Conservation (phyloP, 768 basidiomycete species). For the Suillus fuscotomentosus region DNA sequence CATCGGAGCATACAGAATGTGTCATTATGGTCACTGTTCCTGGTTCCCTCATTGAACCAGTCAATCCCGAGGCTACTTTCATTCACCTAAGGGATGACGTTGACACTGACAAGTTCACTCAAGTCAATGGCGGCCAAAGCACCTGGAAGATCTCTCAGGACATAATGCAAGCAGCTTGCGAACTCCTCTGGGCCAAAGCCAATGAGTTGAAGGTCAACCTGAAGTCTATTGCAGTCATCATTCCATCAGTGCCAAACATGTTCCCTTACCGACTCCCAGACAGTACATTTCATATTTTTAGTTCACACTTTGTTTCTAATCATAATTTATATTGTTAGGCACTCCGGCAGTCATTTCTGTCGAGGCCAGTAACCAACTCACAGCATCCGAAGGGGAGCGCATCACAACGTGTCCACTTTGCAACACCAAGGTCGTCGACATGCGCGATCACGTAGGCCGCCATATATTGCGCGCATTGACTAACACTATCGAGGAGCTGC, state of each 20-base stretch:
- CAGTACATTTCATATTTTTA: too few relatives aligned
- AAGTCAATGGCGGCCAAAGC: not conserved
- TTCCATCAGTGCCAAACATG: too few relatives aligned
- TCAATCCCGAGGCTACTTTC: not conserved
- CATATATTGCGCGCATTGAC: not conserved
- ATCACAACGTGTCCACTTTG: not conserved
- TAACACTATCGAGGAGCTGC: not conserved
- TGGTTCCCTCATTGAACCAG: not conserved
- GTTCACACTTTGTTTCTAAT: too few relatives aligned
- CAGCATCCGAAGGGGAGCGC: not conserved
- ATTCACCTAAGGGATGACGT: not conserved
- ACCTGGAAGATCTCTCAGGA: not conserved
- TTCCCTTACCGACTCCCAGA: too few relatives aligned
- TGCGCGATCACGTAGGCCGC: not conserved
- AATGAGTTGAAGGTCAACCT: too few relatives aligned
- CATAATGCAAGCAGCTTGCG: not conserved
- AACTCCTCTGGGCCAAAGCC: not conserved
- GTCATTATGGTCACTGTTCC: not conserved
- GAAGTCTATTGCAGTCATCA: too few relatives aligned
- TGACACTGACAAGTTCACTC: not conserved
- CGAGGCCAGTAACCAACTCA: not conserved
- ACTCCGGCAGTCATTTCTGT: too few relatives aligned
- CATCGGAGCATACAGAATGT: not conserved
- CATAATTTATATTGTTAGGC: too few relatives aligned
- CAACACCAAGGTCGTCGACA: not conserved